phyloP scores from a whole-genome alignment of 306 rosid genomes.

The Amphicarpaea edgeworthii region DNA sequence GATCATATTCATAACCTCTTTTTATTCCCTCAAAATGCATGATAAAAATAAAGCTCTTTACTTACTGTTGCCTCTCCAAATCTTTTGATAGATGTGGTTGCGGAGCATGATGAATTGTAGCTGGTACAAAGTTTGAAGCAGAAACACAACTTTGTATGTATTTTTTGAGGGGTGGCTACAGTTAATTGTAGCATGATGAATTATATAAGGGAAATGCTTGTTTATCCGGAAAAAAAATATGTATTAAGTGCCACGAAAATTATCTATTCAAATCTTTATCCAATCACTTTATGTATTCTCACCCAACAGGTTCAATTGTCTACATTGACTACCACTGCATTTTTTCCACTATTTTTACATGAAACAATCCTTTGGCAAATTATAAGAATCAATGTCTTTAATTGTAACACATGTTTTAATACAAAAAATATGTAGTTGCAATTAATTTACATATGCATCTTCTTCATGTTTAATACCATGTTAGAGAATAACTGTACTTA shows the following conservation, averaged over 20 bases:
- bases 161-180: neutral
- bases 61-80: constrained; percentile 34
- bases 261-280: neutral
- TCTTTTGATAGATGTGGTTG: constrained; percentile 59
- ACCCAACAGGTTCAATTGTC: no score
- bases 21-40: constrained; percentile 18
- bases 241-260: neutral
- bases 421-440: no score
- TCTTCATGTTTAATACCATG: no score
- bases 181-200: neutral
- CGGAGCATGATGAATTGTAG: constrained; percentile 82
- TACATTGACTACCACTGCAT: no score
- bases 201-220: neutral
- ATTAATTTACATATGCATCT: no score
- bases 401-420: no score
- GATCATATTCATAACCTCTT: constrained; percentile 11
- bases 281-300: neutral
- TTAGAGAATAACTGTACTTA: no score
- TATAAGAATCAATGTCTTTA: no score
- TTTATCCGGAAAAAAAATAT: neutral
- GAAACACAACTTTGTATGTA: neutral
- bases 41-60: neutral
- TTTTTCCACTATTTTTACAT: no score
- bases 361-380: no score
- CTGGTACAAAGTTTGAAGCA: constrained; percentile 37